Percentiles rank a stretch among this genome's conserved stretches.
Evolutionary conservation across 2,329 filamentous ascomycete genomes (phyloP).

Genomic region (Aspergillus sp.): DNA sequence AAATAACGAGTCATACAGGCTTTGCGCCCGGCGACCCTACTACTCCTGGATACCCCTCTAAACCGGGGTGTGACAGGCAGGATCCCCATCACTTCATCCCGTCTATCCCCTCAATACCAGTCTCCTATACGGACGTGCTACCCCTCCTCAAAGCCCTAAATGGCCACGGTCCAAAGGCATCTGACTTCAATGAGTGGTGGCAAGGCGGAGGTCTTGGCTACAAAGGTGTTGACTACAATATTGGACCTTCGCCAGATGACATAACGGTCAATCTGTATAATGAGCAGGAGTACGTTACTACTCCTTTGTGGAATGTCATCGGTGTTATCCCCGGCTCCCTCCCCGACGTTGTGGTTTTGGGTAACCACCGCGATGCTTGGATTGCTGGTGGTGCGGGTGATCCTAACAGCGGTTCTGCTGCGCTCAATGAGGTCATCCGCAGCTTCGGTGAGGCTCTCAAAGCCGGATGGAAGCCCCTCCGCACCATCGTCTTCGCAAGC

Average conservation of each 20-base stretch:
- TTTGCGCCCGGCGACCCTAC: constrained; percentile 73
- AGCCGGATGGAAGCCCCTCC: constrained; percentile 77
- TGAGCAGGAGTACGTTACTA: constrained; percentile 77
- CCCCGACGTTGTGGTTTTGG: constrained; percentile 77
- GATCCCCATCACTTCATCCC: constrained; percentile 71
- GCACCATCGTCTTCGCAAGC: constrained; percentile 88
- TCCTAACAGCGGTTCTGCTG: constrained; percentile 78
- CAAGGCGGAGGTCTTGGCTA: constrained; percentile 70
- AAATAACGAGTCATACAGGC: constrained; percentile 37
- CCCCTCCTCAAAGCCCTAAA: constrained; percentile 89
- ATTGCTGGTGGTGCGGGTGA: constrained; percentile 81
- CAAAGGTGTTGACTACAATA: constrained; percentile 80
- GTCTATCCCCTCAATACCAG: constrained; percentile 84
- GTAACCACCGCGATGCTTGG: constrained; percentile 93
- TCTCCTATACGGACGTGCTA: constrained; percentile 83
- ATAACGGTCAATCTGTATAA: constrained; percentile 73
- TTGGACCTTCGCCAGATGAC: constrained; percentile 75
- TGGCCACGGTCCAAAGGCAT: constrained; percentile 76
- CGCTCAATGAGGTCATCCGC: constrained; percentile 74
- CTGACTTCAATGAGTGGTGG: constrained; percentile 73
- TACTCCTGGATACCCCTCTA: constrained; percentile 89
- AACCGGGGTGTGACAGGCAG: constrained; percentile 77
- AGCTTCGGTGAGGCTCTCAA: constrained; percentile 70
- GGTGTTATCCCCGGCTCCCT: constrained; percentile 88
- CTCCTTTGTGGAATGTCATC: constrained; percentile 86